phyloP scores from a whole-genome alignment of 768 basidiomycete species.

The Trametes elegans region DNA sequence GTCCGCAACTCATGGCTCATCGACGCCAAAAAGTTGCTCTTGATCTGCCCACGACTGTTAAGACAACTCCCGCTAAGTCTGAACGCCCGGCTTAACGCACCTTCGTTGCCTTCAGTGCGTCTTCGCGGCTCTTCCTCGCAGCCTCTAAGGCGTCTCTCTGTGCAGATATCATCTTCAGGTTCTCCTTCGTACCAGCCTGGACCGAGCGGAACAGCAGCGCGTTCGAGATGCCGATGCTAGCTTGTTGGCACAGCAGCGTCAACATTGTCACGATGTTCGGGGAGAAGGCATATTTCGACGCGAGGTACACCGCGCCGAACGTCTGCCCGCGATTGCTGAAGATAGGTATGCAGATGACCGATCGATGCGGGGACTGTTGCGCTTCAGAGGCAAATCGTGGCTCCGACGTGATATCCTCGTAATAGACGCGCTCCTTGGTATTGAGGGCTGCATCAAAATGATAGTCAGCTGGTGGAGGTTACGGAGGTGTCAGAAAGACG shows the following conservation, averaged over 20 bases:
- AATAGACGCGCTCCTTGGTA: constrained; percentile 57
- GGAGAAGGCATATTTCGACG: constrained; percentile 64
- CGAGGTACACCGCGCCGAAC: constrained; percentile 67
- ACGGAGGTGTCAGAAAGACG: constrained; percentile 22
- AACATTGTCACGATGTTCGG: constrained; percentile 58
- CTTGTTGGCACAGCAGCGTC: constrained; percentile 68
- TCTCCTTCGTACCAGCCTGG: constrained; percentile 70
- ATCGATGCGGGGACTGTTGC: constrained; percentile 55
- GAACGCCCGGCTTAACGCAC: constrained; percentile 29
- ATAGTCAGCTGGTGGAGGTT: not conserved
- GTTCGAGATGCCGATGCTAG: constrained; percentile 73
- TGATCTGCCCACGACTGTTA: constrained; percentile 45
- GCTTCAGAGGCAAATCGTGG: constrained; percentile 70
- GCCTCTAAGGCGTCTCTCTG: constrained; percentile 69
- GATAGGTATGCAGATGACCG: constrained; percentile 67
- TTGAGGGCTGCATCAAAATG: constrained; percentile 49
- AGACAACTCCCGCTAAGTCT: not conserved
- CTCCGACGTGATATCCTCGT: constrained; percentile 61
- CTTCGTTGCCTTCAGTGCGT: constrained; percentile 73
- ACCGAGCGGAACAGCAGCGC: constrained; percentile 74
- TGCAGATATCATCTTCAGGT: constrained; percentile 73
- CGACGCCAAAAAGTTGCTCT: constrained; percentile 72
- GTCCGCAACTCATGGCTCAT: constrained; percentile 81
- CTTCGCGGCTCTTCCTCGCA: constrained; percentile 66
- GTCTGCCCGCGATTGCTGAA: constrained; percentile 76